These are phyloP conservation scores for Mycena latifolia DNA, from an alignment of 768 basidiomycete genomes.

Conservation along the genomic window DNA sequence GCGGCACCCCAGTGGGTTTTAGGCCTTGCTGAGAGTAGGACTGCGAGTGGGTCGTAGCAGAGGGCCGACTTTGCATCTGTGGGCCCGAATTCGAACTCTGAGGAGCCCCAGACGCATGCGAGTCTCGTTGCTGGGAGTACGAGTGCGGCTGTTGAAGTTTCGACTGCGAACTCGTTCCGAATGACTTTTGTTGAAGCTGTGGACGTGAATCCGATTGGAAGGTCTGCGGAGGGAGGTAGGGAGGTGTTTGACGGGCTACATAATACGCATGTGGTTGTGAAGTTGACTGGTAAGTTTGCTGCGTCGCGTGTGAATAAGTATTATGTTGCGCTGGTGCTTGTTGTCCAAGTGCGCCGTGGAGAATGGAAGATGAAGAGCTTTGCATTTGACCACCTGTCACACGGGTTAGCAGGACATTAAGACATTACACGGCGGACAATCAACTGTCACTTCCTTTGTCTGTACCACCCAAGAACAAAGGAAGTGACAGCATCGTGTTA, in stretches of 20 bases:
- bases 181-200: not conserved
- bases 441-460: too few relatives aligned
- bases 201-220: too few relatives aligned
- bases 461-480: too few relatives aligned
- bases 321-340: not conserved
- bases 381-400: not conserved
- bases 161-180: not conserved
- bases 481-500: too few relatives aligned
- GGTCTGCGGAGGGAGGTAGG: too few relatives aligned
- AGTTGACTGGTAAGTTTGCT: not conserved
- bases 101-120: too few relatives aligned
- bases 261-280: not conserved
- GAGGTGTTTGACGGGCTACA: not conserved
- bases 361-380: not conserved
- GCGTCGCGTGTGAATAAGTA: not conserved
- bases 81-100: too few relatives aligned
- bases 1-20: not conserved
- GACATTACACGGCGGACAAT: too few relatives aligned
- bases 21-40: constrained; percentile 11
- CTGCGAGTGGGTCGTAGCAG: not conserved
- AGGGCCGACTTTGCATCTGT: too few relatives aligned
- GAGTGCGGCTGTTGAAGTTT: too few relatives aligned
- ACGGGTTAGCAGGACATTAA: not conserved
- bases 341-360: not conserved
- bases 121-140: too few relatives aligned